Percentiles rank a stretch among this genome's conserved stretches.
Conservation (phyloP, 2,329 filamentous ascomycete species). For the Pseudocercospora pini-densiflorae region DNA sequence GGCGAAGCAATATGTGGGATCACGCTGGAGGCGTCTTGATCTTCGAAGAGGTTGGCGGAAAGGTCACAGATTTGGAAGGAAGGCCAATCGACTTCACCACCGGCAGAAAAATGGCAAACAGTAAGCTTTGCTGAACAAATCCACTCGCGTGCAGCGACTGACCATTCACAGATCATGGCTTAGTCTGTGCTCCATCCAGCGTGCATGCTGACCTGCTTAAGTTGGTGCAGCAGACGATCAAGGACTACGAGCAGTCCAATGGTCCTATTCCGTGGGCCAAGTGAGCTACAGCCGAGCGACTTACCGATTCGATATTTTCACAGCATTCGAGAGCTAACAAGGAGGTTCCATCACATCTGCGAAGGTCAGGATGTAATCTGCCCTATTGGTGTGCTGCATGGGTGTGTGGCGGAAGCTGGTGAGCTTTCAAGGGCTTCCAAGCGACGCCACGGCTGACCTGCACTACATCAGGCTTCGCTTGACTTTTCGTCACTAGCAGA, state of each 20-base stretch:
- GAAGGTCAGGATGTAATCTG: not conserved
- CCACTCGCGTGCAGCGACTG: slow-evolving; percentile 7
- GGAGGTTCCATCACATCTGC: not conserved
- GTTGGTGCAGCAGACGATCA: slow-evolving; percentile 25
- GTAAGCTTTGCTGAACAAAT: slow-evolving; percentile 14
- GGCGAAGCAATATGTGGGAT: slow-evolving; percentile 54
- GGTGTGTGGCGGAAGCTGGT: not conserved
- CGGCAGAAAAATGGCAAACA: slow-evolving; percentile 32
- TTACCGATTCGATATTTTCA: not conserved
- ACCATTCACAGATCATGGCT: slow-evolving; percentile 27
- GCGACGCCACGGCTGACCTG: not conserved
- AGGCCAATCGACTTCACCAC: slow-evolving; percentile 52
- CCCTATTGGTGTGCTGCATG: not conserved
- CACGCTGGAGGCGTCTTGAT: slow-evolving; percentile 52
- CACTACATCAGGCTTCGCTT: not conserved
- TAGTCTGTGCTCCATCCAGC: slow-evolving; percentile 29
- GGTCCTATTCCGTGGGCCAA: slow-evolving; percentile 26
- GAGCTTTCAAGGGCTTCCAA: not conserved
- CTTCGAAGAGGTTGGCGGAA: slow-evolving; percentile 46
- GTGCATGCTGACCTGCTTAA: slow-evolving; percentile 29
- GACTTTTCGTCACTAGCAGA: not conserved
- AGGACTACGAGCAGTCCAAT: slow-evolving; percentile 18
- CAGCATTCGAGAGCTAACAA: not conserved
- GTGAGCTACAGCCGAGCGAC: not conserved
- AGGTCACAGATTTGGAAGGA: slow-evolving; percentile 57